A percentile compares a stretch with the other conserved stretches of the same genome.
Conservation (phyloP, 1,284 basidiomycete genomes). For the Pseudozyma hubeiensis region DNA sequence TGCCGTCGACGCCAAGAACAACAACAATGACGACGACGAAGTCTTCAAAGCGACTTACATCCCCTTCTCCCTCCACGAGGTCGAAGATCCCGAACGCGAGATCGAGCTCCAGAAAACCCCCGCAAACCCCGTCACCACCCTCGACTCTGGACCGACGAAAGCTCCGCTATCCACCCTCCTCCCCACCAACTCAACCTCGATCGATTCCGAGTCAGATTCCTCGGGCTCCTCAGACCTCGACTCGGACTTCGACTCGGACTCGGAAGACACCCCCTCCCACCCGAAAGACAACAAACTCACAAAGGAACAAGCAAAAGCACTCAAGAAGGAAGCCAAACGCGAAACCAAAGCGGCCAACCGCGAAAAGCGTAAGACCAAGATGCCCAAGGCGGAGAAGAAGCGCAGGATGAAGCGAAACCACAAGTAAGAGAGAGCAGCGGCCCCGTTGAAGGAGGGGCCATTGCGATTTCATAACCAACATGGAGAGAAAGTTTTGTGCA, state of each 20-base stretch:
- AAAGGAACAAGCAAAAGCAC: conserved; percentile 38
- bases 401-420: conserved; percentile 60
- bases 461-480: background rate
- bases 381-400: conserved; percentile 66
- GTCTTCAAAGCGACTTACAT: conserved; percentile 65
- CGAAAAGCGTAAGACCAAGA: conserved; percentile 65
- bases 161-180: background rate
- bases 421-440: conserved; percentile 26
- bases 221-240: background rate
- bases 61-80: conserved; percentile 64
- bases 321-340: conserved; percentile 57
- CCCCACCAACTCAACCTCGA: background rate
- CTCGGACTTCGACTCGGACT: conserved; percentile 7
- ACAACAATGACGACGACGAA: conserved; percentile 45
- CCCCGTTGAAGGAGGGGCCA: no score
- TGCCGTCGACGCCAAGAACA: background rate
- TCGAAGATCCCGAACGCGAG: conserved; percentile 65
- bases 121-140: no score
- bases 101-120: conserved; percentile 49
- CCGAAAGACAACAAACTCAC: conserved; percentile 38
- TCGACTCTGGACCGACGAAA: no score
- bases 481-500: background rate
- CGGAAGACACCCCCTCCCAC: conserved; percentile 13
- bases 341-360: conserved; percentile 58
- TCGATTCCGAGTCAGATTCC: background rate